Percentiles rank a stretch among this genome's conserved stretches.
Evolutionary conservation across 1,284 basidiomycete genomes (phyloP).

Genomic region (Coniferiporia weirii): DNA sequence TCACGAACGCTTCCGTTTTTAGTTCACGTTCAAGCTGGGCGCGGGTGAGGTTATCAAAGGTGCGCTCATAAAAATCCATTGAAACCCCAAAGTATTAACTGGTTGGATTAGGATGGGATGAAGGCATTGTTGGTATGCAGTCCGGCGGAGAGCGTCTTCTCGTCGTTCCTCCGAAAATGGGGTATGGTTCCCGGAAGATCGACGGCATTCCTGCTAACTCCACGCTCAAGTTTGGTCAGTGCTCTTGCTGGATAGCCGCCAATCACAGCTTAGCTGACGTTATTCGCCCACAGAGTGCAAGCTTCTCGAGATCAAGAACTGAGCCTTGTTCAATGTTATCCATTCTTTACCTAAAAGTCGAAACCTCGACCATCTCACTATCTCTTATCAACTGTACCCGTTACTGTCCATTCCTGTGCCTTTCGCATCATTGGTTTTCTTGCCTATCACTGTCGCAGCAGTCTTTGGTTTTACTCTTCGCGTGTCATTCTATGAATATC

Average conservation of each 20-base stretch:
- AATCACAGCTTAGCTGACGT: constrained; percentile 7
- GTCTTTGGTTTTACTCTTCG: too few species aligned
- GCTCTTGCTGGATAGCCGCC: not conserved
- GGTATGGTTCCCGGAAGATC: constrained; percentile 57
- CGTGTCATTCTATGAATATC: not conserved
- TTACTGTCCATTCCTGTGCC: not conserved
- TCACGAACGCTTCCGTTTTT: constrained; percentile 3
- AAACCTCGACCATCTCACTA: not conserved
- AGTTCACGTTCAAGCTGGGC: constrained; percentile 87
- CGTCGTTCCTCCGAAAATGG: constrained; percentile 68
- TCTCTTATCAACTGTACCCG: not conserved
- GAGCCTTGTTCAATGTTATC: not conserved
- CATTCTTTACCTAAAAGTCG: not conserved
- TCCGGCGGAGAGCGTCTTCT: constrained; percentile 86
- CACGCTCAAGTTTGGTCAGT: constrained; percentile 68
- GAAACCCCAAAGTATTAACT: not conserved
- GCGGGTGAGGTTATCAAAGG: constrained; percentile 91
- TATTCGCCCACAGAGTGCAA: constrained; percentile 56
- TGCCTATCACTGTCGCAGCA: not conserved
- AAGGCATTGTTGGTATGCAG: constrained; percentile 89
- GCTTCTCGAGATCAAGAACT: constrained; percentile 54
- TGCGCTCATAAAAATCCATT: constrained; percentile 25
- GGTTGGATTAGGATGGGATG: constrained; percentile 69
- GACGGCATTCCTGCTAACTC: constrained; percentile 61
- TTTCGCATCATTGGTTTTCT: not conserved